Evolutionary conservation across 331 rosid genomes (phyloP).

Genomic region (Quercus phellos): DNA sequence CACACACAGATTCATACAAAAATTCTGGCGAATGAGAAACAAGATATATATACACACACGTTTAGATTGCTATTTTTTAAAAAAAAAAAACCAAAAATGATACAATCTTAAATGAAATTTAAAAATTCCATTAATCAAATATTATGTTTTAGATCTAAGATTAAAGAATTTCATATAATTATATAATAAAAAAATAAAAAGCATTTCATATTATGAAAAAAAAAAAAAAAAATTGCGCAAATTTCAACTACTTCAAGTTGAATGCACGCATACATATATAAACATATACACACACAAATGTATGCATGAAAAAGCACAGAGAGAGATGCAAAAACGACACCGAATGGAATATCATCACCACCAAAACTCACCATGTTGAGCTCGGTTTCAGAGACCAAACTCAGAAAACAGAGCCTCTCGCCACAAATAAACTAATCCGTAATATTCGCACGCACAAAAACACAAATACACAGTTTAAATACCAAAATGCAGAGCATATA

Average conservation of each 20-base stretch:
- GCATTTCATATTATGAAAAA: too few relatives aligned
- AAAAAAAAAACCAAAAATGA: neutral
- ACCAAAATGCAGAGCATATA: fast-evolving
- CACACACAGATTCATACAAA: neutral
- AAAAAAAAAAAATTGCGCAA: neutral
- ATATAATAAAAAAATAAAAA: neutral
- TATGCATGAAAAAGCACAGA: too few relatives aligned
- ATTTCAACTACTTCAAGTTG: neutral
- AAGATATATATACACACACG: too few relatives aligned
- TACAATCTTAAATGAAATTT: neutral
- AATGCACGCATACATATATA: too few relatives aligned
- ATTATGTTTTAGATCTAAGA: neutral
- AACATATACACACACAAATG: too few relatives aligned
- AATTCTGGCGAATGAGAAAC: neutral
- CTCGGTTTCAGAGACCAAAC: neutral
- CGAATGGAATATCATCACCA: too few relatives aligned
- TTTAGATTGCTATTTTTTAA: neutral
- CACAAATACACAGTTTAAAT: neutral
- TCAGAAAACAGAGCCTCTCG: neutral
- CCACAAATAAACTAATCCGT: neutral
- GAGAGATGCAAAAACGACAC: too few relatives aligned
- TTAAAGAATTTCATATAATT: neutral
- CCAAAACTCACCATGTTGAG: constrained; percentile 24
- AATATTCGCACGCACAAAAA: neutral
- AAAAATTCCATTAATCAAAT: neutral